A percentile compares a stretch with the other conserved stretches of the same genome.
These are phyloP conservation scores for Trichoderma aggressivum DNA, from an alignment of 2,329 filamentous ascomycete species.

Conservation along the genomic window DNA sequence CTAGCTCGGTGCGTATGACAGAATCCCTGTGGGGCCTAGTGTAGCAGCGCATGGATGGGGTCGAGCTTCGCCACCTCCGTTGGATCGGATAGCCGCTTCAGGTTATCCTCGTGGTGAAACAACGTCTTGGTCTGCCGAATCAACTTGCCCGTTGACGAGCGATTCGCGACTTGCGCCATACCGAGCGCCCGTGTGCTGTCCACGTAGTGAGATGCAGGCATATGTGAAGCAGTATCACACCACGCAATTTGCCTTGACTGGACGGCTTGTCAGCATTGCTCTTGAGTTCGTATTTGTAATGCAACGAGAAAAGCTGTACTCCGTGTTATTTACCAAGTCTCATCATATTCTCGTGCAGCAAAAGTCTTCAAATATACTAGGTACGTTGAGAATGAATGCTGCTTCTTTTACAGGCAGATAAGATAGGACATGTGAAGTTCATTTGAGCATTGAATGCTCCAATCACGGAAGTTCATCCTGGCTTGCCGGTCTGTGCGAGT, in stretches of 20 bases:
- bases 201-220: not conserved
- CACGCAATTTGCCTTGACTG: not conserved
- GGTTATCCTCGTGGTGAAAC: constrained; percentile 17
- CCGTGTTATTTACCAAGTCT: not conserved
- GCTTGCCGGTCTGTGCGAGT: not conserved
- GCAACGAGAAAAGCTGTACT: not conserved
- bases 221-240: not conserved
- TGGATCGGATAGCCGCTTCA: constrained; percentile 11
- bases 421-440: not conserved
- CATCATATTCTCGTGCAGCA: not conserved
- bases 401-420: not conserved
- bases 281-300: not conserved
- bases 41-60: not conserved
- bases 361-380: not conserved
- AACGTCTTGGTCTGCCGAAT: not conserved
- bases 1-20: not conserved
- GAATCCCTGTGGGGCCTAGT: not conserved
- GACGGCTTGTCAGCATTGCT: not conserved
- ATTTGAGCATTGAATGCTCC: not conserved
- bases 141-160: not conserved
- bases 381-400: not conserved
- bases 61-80: constrained; percentile 16
- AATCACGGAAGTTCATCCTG: not conserved
- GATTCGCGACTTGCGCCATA: not conserved
- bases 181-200: not conserved